phyloP scores from a whole-genome alignment of 75 land plant species.

The Picea sitchensis region DNA sequence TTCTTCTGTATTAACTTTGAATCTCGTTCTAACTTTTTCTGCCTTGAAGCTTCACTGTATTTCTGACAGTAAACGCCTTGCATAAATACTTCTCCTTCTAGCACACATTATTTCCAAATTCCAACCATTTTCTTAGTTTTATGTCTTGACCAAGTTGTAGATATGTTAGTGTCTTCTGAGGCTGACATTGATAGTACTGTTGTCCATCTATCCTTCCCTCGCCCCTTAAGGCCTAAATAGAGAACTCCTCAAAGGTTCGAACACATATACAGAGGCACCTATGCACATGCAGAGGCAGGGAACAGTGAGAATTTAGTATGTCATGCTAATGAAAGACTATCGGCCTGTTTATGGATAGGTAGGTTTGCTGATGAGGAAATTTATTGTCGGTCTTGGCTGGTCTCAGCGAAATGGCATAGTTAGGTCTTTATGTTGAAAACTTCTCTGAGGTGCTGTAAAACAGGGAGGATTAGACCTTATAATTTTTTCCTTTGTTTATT shows the following conservation, averaged over 20 bases:
- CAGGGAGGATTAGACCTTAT: neutral
- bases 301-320: conserved; percentile 1
- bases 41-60: too few relatives aligned
- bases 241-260: neutral
- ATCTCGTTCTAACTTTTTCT: too few relatives aligned
- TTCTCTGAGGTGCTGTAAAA: neutral
- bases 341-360: neutral
- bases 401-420: neutral
- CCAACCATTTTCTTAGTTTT: too few relatives aligned
- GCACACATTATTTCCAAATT: too few relatives aligned
- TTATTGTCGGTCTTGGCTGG: neutral
- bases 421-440: neutral
- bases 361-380: neutral
- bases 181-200: too few relatives aligned
- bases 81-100: too few relatives aligned
- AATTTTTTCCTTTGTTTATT: neutral
- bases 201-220: neutral
- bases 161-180: too few relatives aligned
- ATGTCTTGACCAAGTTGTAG: too few relatives aligned
- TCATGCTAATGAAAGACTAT: neutral
- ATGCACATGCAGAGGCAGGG: neutral
- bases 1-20: too few relatives aligned
- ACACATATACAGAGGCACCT: neutral
- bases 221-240: too few relatives aligned
- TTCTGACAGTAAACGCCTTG: too few relatives aligned